Base-by-base conservation (phyloP, 2,329 filamentous ascomycete species). In the Ophiobolus disseminans region DNA sequence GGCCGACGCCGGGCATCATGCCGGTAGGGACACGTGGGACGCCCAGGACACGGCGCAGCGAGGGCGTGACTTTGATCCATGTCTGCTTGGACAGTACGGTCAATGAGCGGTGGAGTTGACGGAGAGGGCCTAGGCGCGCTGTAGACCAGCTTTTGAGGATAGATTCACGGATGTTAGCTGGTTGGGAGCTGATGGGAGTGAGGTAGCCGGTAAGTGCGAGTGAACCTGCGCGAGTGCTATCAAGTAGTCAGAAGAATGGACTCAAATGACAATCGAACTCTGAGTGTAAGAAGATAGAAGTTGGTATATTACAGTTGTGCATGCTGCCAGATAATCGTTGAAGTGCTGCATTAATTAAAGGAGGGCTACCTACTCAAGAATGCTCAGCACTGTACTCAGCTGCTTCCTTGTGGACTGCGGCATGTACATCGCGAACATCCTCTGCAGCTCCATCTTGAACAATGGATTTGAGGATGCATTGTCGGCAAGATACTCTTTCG, bases 121-220 rank as follows among this genome's bases (percentile, higher is more conserved):
- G 81, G 36, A 88, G 76, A 1, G 80, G 63, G 9, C 78, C 76
- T 7, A 87, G 67, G 48, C 82, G 79, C 1, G 86, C 83, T 2
- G 67, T 76, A n/a, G 74, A 66, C 89, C 89, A 91, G 23, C 76
- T 72, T 42, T 82, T 77, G 30, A 91, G 57, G 40, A 91, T 84
- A 22, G 78, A 74, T 64, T 88, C 81, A 28, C 88, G 83, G 14
- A 83, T 74, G 25, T 80, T 70, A 16, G 85, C 58, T 1, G 87
- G 81, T 56, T 89, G 87, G 41, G 82, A 73, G 43, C 83, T 78
- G 36, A 90, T 70, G 1, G 86, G 83, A 0, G 80, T 82, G 55
- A 81, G 78, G 65, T 85, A 82, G n/a, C 88, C 87, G 0, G 88
- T 91, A 37, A 90, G 75, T 5, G 88, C 68, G 14, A 88, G 72